Evolutionary conservation across 495 filamentous ascomycete genomes (phyloP).

Genomic region (Xylona heveae): DNA sequence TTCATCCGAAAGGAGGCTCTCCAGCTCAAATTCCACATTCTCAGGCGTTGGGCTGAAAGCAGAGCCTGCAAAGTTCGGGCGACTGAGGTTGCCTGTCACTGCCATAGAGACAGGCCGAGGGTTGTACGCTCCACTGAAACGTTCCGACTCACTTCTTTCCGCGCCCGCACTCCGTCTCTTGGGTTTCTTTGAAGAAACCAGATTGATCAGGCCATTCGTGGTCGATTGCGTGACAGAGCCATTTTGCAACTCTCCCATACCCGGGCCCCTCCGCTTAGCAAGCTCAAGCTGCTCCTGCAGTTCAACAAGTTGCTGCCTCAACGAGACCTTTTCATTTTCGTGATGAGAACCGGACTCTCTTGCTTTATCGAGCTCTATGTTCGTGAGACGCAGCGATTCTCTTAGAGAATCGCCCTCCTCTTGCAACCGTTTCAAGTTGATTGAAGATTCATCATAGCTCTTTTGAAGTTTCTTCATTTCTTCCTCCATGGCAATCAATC

Average conservation of each 20-base stretch:
- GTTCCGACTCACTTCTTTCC: constrained; percentile 62
- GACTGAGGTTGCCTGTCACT: constrained; percentile 38
- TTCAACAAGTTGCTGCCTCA: constrained; percentile 72
- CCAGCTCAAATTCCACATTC: constrained; percentile 81
- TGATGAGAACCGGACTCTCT: constrained; percentile 45
- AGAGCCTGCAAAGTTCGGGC: constrained; percentile 42
- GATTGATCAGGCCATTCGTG: constrained; percentile 64
- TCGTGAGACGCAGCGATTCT: constrained; percentile 54
- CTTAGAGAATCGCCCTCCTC: constrained; percentile 71
- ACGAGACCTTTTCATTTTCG: constrained; percentile 61
- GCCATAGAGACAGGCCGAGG: constrained; percentile 92
- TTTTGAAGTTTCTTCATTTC: constrained; percentile 85
- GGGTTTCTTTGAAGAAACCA: constrained; percentile 93
- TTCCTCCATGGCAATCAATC: constrained; percentile 69
- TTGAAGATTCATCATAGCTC: constrained; percentile 64
- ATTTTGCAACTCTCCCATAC: constrained; percentile 54
- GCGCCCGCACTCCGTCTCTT: constrained; percentile 86
- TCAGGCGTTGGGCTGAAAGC: constrained; percentile 61
- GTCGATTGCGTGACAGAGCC: constrained; percentile 34
- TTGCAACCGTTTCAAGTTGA: constrained; percentile 79
- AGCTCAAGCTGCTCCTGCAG: constrained; percentile 84
- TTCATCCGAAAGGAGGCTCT: constrained; percentile 83
- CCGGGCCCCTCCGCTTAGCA: constrained; percentile 44
- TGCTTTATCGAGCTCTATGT: constrained; percentile 53
- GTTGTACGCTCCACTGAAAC: constrained; percentile 80